Conservation (phyloP, 1,139 yeast species). For the Blastobotrys malaysiensis region DNA sequence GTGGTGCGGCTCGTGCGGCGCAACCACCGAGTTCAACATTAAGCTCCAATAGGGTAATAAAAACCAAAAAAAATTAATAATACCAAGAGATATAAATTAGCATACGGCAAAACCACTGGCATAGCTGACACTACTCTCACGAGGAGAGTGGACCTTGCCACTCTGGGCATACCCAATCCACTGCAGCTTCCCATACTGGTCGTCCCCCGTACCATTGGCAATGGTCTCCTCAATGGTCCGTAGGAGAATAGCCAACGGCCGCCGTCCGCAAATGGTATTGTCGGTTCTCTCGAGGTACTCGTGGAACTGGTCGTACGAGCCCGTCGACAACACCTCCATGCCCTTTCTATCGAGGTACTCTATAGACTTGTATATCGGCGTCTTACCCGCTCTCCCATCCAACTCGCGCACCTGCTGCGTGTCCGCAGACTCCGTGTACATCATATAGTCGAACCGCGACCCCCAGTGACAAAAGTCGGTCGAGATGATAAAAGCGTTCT, state of each 20-base stretch:
- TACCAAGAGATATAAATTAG: slow-evolving; percentile 7
- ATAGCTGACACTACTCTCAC: slow-evolving; percentile 83
- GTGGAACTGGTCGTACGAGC: slow-evolving; percentile 55
- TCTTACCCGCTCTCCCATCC: slow-evolving; percentile 12
- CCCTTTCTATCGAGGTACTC: slow-evolving; percentile 65
- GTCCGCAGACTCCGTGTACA: slow-evolving; percentile 39
- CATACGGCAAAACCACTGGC: slow-evolving; percentile 69
- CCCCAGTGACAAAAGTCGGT: slow-evolving; percentile 99
- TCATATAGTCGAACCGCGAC: slow-evolving; percentile 62
- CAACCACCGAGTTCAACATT: not conserved
- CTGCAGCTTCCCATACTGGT: slow-evolving; percentile 37
- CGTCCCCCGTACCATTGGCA: slow-evolving; percentile 15
- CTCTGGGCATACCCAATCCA: slow-evolving; percentile 90
- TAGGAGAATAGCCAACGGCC: slow-evolving; percentile 66
- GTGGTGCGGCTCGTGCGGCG: not conserved
- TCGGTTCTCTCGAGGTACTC: slow-evolving; percentile 62
- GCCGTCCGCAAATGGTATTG: slow-evolving; percentile 92
- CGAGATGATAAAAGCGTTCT: slow-evolving; percentile 70
- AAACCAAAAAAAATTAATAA: slow-evolving; percentile 5
- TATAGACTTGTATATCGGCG: slow-evolving; percentile 64
- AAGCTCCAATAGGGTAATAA: not conserved
- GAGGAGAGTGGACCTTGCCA: slow-evolving; percentile 42
- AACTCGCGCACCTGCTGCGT: not conserved
- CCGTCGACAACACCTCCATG: slow-evolving; percentile 57
- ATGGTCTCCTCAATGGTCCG: slow-evolving; percentile 42